Conservation (phyloP, 106 monocot genomes). For the Acorus gramineus region DNA sequence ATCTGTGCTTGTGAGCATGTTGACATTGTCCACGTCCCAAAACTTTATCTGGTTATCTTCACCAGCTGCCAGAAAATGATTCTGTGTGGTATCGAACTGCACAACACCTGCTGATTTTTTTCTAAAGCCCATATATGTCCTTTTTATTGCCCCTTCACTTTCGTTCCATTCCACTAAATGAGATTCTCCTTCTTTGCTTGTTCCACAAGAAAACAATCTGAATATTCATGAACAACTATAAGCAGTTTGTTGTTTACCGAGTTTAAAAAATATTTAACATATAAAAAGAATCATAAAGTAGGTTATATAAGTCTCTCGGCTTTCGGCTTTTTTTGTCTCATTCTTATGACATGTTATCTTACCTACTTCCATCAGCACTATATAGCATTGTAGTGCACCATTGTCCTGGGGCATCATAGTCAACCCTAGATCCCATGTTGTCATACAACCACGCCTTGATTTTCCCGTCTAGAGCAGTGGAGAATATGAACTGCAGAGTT, state of each 20-base stretch:
- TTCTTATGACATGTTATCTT: background rate
- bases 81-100: conserved; percentile 76
- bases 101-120: conserved; percentile 58
- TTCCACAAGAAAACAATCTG: conserved; percentile 90
- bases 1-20: conserved; percentile 58
- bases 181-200: conserved; percentile 80
- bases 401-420: conserved; percentile 65
- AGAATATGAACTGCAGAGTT: conserved; percentile 47
- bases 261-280: too few species aligned
- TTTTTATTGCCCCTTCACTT: conserved; percentile 84
- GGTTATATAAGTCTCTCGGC: too few species aligned
- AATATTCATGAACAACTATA: conserved; percentile 6
- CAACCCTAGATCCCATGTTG: conserved; percentile 46
- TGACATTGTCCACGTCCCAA: conserved; percentile 71
- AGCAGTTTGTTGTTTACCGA: background rate
- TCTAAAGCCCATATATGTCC: conserved; percentile 56
- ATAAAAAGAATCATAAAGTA: too few species aligned
- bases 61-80: conserved; percentile 78
- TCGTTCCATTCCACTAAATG: conserved; percentile 86
- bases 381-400: conserved; percentile 67
- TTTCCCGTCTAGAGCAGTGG: conserved; percentile 64
- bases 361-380: conserved; percentile 62
- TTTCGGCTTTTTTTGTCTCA: too few species aligned
- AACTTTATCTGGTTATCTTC: conserved; percentile 79
- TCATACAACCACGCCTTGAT: conserved; percentile 81